phyloP scores from a whole-genome alignment of 495 filamentous ascomycete genomes.

The Xylaria sp. region DNA sequence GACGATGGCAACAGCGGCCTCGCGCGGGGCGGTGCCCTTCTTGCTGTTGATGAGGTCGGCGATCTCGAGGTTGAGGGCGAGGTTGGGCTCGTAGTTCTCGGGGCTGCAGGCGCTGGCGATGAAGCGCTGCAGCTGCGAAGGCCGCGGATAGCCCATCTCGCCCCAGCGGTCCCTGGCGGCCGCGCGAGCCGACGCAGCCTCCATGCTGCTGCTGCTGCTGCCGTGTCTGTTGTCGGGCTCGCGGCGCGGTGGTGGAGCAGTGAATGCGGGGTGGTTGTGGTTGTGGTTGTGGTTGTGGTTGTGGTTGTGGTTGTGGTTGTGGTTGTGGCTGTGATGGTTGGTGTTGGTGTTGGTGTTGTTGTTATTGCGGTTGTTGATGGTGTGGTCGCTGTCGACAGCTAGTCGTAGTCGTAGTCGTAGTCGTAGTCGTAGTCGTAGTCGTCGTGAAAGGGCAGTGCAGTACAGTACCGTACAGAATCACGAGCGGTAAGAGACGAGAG shows the following conservation, averaged over 20 bases:
- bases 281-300: neutral
- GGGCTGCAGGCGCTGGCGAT: constrained; percentile 96
- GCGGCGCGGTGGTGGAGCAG: too few relatives aligned
- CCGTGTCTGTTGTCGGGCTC: neutral
- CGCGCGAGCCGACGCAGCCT: constrained; percentile 94
- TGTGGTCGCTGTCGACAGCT: neutral
- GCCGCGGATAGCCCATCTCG: constrained; percentile 75
- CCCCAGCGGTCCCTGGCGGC: constrained; percentile 95
- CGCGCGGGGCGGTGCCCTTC: constrained; percentile 95
- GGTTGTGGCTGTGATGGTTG: neutral
- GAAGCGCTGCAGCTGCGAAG: constrained; percentile 89
- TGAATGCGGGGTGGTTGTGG: neutral
- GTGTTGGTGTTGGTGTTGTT: neutral
- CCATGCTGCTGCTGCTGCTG: constrained; percentile 61
- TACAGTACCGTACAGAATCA: neutral
- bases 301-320: neutral
- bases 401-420: neutral
- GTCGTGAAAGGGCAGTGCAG: too few relatives aligned
- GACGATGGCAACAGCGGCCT: constrained; percentile 94
- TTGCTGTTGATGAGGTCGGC: constrained; percentile 96
- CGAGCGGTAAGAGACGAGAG: neutral
- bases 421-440: too few relatives aligned
- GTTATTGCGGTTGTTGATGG: neutral
- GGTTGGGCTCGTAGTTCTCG: constrained; percentile 95
- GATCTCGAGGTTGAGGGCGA: constrained; percentile 96